These are phyloP conservation scores for Boletus tomentosulus DNA, from an alignment of 768 basidiomycete genomes.

Conservation along the genomic window DNA sequence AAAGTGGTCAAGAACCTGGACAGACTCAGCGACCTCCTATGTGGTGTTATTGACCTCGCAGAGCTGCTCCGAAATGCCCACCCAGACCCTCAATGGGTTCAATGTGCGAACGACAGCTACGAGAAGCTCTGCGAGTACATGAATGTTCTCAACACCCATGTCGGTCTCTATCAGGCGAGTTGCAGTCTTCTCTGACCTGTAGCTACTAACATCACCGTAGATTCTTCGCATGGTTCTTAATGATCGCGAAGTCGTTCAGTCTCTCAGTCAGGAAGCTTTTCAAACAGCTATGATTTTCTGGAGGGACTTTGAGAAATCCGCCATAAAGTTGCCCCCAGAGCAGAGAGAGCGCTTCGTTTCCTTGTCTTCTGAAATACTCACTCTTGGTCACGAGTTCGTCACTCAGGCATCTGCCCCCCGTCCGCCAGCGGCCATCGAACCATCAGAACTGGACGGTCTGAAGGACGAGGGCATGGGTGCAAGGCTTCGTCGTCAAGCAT, in stretches of 20 bases:
- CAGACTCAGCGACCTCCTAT: conserved; percentile 91
- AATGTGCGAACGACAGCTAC: conserved; percentile 82
- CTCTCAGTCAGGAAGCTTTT: conserved; percentile 69
- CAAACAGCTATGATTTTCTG: conserved; percentile 92
- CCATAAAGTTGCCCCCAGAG: conserved; percentile 78
- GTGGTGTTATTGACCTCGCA: conserved; percentile 93
- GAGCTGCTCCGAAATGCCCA: conserved; percentile 93
- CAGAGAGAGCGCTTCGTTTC: conserved; percentile 82
- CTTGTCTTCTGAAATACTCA: conserved; percentile 83
- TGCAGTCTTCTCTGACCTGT: conserved; percentile 2
- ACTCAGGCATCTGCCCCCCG: conserved; percentile 59
- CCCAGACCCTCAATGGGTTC: conserved; percentile 80
- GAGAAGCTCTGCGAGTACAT: conserved; percentile 94
- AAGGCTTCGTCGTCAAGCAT: conserved; percentile 68
- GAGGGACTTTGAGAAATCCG: conserved; percentile 96
- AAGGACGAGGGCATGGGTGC: conserved; percentile 77
- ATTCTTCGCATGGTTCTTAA: conserved; percentile 66
- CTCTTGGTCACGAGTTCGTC: conserved; percentile 84
- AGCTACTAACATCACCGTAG: conserved; percentile 37
- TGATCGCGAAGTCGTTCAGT: conserved; percentile 61
- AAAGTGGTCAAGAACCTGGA: conserved; percentile 95
- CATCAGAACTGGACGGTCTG: conserved; percentile 65
- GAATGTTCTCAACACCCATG: conserved; percentile 95
- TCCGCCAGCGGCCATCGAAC: conserved; percentile 63
- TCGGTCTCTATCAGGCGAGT: conserved; percentile 83